These are phyloP conservation scores for Acanthamoeba triangularis DNA, from an alignment of 208 protist genomes.

Conservation along the genomic window DNA sequence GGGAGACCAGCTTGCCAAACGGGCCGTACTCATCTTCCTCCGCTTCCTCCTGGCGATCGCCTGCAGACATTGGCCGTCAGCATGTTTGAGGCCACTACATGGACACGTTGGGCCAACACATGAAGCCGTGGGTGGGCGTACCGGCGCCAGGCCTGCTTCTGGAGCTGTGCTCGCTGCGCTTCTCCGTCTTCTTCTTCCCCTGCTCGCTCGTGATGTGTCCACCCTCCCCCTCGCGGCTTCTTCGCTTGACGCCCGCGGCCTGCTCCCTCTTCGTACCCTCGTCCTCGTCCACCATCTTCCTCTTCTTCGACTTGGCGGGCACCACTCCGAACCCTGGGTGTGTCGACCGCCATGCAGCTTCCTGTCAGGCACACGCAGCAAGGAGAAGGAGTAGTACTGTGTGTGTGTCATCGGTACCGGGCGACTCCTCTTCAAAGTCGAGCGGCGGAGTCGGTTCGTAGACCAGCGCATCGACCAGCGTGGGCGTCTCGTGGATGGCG, in stretches of 20 bases:
- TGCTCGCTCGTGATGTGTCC: neutral
- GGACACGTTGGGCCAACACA: neutral
- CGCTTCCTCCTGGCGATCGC: neutral
- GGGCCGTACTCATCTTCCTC: neutral
- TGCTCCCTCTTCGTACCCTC: neutral
- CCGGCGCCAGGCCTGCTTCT: neutral
- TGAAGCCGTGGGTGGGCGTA: neutral
- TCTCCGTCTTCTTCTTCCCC: neutral
- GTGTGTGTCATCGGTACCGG: neutral
- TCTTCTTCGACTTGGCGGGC: neutral
- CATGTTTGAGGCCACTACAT: neutral
- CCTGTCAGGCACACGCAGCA: neutral
- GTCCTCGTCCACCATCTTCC: neutral
- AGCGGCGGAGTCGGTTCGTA: conserved; percentile 26
- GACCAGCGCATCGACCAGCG: neutral
- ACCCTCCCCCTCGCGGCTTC: neutral
- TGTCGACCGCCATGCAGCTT: neutral
- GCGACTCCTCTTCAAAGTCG: neutral
- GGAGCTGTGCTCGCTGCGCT: neutral
- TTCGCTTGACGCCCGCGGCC: neutral
- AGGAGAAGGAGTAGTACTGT: neutral
- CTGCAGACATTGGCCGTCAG: neutral
- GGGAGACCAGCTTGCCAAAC: neutral
- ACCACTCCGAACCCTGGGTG: neutral
- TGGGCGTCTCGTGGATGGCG: neutral